Evolutionary conservation across 164 flowering plant species (phyloP).

Genomic region (Magnolia kwangsiensis): DNA sequence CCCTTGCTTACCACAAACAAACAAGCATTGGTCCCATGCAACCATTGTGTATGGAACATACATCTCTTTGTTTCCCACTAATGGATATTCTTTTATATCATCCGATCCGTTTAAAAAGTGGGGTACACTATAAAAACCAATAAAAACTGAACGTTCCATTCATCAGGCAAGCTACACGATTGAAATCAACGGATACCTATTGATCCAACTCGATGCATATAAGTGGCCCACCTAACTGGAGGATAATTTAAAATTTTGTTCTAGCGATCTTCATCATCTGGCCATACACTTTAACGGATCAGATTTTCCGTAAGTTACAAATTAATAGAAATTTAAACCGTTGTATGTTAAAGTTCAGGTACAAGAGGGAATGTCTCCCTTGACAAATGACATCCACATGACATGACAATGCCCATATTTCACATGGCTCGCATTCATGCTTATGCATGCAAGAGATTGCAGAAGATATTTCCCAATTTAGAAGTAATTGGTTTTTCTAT

Average conservation of each 20-base stretch:
- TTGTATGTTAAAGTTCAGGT: too few relatives aligned
- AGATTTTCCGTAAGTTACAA: too few relatives aligned
- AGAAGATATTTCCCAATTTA: background rate
- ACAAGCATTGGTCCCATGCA: background rate
- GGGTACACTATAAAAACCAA: background rate
- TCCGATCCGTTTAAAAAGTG: background rate
- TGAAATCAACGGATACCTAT: background rate
- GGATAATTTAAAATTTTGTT: too few relatives aligned
- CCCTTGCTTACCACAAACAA: slow-evolving; percentile 3
- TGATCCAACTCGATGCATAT: too few relatives aligned
- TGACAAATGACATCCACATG: too few relatives aligned
- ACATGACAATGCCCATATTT: too few relatives aligned
- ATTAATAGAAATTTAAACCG: too few relatives aligned
- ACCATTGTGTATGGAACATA: background rate
- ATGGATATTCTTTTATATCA: background rate
- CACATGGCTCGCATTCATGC: background rate
- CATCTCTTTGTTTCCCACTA: background rate
- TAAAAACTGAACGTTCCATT: background rate
- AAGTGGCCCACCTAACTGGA: too few relatives aligned
- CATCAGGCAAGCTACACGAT: background rate
- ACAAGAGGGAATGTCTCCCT: too few relatives aligned
- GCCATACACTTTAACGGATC: too few relatives aligned
- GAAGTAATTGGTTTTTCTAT: background rate
- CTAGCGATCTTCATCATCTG: too few relatives aligned
- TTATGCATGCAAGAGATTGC: background rate